Percentiles rank a stretch among this genome's conserved stretches.
phyloP scores from a whole-genome alignment of 176 grass and related monocot species.

The Ensete ventricosum region DNA sequence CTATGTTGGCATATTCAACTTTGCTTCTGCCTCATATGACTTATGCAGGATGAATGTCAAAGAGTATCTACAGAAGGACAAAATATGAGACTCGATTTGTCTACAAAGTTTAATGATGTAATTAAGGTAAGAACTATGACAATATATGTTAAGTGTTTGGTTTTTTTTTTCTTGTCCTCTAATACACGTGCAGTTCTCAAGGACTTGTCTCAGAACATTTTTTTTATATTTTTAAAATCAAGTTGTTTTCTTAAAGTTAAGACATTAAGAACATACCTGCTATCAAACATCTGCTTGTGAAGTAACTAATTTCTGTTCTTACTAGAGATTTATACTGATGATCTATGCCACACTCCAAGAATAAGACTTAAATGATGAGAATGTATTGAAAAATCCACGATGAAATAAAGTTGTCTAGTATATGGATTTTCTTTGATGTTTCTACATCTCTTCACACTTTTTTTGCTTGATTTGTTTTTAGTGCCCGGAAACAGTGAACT shows the following conservation, averaged over 20 bases:
- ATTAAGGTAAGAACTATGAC: conserved; percentile 54
- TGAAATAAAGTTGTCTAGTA: background rate
- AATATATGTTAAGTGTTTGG: background rate
- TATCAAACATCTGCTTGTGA: background rate
- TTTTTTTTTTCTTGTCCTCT: too few relatives aligned
- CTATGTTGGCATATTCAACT: background rate
- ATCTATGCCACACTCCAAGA: too few relatives aligned
- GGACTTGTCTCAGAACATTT: too few relatives aligned
- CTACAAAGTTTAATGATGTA: conserved; percentile 76
- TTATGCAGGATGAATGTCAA: conserved; percentile 74
- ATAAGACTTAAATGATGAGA: too few relatives aligned
- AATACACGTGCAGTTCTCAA: too few relatives aligned
- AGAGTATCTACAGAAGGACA: conserved; percentile 79
- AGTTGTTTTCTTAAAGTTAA: background rate
- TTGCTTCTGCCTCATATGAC: background rate
- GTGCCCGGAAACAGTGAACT: background rate
- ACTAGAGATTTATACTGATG: background rate
- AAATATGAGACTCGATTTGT: conserved; percentile 77
- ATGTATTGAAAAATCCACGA: too few relatives aligned
- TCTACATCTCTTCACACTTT: too few relatives aligned
- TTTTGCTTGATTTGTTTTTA: too few relatives aligned
- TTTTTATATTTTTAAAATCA: background rate
- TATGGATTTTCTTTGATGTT: too few relatives aligned
- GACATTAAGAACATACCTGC: background rate
- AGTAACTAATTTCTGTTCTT: background rate